Evolutionary conservation across 768 basidiomycete species (phyloP).

Genomic region (Aureoboletus auriporus): DNA sequence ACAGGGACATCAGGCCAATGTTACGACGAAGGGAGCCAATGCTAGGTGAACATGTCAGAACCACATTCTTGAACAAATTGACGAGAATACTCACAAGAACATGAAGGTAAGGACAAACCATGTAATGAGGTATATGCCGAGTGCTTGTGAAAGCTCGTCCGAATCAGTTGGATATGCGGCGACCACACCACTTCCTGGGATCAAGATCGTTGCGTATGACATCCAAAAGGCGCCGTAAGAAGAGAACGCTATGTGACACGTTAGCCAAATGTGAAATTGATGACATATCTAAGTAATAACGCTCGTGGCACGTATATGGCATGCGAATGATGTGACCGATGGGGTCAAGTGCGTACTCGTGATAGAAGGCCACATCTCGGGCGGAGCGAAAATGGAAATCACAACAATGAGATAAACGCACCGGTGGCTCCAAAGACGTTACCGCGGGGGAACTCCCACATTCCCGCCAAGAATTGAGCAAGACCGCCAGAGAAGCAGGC

Average conservation of each 20-base stretch:
- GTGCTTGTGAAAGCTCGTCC: constrained; percentile 47
- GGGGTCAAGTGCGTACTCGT: not conserved
- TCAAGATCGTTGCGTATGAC: constrained; percentile 69
- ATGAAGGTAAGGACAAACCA: constrained; percentile 75
- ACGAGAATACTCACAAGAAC: constrained; percentile 46
- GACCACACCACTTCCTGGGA: constrained; percentile 63
- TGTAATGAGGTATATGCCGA: constrained; percentile 70
- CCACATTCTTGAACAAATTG: not conserved
- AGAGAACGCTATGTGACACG: constrained; percentile 53
- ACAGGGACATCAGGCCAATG: constrained; percentile 44
- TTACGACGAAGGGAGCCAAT: constrained; percentile 50
- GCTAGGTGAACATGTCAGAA: constrained; percentile 22
- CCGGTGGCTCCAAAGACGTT: constrained; percentile 73
- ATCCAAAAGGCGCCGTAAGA: constrained; percentile 90
- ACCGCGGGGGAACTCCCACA: constrained; percentile 78
- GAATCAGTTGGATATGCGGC: constrained; percentile 41
- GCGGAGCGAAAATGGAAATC: not conserved
- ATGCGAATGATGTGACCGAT: not conserved
- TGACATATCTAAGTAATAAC: not conserved
- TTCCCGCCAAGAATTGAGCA: constrained; percentile 81
- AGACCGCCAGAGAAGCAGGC: constrained; percentile 82
- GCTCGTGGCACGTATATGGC: not conserved
- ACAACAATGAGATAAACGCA: constrained; percentile 28
- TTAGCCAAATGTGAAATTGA: not conserved
- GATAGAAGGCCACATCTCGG: not conserved